These are phyloP conservation scores for Echites panduratus DNA, from an alignment of 257 asterid species.

Conservation along the genomic window DNA sequence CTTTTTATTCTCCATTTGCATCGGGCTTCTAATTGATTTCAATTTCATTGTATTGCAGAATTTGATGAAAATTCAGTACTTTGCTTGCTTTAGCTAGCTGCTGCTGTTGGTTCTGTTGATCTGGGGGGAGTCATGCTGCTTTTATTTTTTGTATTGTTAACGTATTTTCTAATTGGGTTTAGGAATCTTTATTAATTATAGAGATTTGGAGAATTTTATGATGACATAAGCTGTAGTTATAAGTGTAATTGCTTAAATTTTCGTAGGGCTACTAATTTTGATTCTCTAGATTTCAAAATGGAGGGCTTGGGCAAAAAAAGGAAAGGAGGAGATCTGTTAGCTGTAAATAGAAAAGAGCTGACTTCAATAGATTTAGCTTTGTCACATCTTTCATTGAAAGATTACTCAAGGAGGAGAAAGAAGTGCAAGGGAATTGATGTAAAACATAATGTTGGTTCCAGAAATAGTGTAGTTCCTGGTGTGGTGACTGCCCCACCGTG, in stretches of 20 bases:
- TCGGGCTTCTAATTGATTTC: constrained; percentile 14
- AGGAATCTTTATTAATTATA: constrained; percentile 7
- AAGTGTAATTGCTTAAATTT: constrained; percentile 14
- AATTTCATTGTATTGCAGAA: constrained; percentile 30
- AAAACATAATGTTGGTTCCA: constrained; percentile 31
- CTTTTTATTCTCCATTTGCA: not conserved
- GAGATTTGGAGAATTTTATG: constrained; percentile 11
- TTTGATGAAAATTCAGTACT: constrained; percentile 20
- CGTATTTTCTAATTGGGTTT: constrained; percentile 4
- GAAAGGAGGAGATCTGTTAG: constrained; percentile 43
- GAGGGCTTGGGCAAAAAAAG: constrained; percentile 65
- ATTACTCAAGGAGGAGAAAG: constrained; percentile 61
- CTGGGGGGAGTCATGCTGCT: constrained; percentile 7
- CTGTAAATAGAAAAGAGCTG: constrained; percentile 9
- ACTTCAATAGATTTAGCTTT: constrained; percentile 30
- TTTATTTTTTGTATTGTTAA: constrained; percentile 4
- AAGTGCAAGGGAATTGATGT: constrained; percentile 59
- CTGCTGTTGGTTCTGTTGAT: constrained; percentile 11
- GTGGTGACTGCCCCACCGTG: constrained; percentile 79
- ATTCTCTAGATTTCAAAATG: constrained; percentile 15
- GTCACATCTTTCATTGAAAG: constrained; percentile 69
- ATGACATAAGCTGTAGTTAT: constrained; percentile 11
- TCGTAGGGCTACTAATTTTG: constrained; percentile 5
- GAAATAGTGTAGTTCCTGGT: constrained; percentile 49
- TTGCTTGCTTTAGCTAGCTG: constrained; percentile 12